A percentile compares a stretch with the other conserved stretches of the same genome.
phyloP scores from a whole-genome alignment of 352 stramenopile genomes.

The Phytophthora colocasiae region DNA sequence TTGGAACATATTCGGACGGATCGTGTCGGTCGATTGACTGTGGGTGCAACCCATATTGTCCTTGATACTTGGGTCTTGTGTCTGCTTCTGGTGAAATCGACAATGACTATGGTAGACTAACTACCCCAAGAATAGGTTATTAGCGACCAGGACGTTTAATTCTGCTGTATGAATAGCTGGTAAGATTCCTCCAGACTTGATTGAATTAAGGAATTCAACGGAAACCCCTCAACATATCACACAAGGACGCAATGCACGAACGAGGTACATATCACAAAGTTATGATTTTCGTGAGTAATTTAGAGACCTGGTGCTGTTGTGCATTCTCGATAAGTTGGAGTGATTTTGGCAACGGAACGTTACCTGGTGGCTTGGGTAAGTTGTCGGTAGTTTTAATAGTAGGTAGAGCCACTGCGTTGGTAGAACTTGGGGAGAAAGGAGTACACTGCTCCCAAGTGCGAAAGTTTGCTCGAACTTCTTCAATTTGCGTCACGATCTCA shows the following conservation, averaged over 20 bases:
- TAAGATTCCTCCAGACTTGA: too few relatives aligned
- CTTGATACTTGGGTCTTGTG: neutral
- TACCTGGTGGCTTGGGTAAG: neutral
- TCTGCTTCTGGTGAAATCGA: slow-evolving; percentile 2
- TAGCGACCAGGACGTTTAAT: too few relatives aligned
- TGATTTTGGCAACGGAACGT: slow-evolving; percentile 11
- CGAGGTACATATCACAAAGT: slow-evolving; percentile 26
- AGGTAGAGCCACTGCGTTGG: slow-evolving; percentile 1
- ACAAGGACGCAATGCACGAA: too few relatives aligned
- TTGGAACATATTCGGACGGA: slow-evolving; percentile 77
- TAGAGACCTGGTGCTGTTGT: slow-evolving; percentile 53
- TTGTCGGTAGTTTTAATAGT: slow-evolving; percentile 18
- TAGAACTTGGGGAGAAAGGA: slow-evolving; percentile 7
- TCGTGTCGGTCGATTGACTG: slow-evolving; percentile 57
- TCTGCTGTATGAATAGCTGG: slow-evolving; percentile 9
- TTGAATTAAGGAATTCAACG: too few relatives aligned
- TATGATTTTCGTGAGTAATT: slow-evolving; percentile 51
- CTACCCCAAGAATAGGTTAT: slow-evolving; percentile 11
- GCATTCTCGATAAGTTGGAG: slow-evolving; percentile 53
- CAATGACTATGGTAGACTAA: slow-evolving; percentile 8
- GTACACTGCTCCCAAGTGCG: slow-evolving; percentile 60
- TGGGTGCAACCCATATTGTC: slow-evolving; percentile 75
- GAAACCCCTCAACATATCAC: too few relatives aligned
- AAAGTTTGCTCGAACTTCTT: slow-evolving; percentile 53
- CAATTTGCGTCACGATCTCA: slow-evolving; percentile 69